Evolutionary conservation across 305 asterid genomes (phyloP).

Genomic region (Fraxinus ornus): DNA sequence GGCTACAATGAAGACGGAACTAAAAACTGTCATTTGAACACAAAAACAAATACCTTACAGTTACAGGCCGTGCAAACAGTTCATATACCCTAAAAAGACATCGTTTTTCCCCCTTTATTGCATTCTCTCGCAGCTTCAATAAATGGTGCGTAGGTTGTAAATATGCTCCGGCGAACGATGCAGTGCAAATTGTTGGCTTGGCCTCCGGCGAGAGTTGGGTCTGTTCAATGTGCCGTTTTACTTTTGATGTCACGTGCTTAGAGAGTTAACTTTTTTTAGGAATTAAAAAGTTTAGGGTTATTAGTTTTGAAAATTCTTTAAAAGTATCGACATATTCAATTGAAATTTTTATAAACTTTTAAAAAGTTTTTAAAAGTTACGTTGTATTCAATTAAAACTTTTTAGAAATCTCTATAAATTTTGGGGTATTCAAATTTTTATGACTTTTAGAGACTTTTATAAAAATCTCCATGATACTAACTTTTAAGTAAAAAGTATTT

Average conservation of each 20-base stretch:
- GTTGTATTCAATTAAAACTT: too few relatives aligned
- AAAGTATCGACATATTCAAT: too few relatives aligned
- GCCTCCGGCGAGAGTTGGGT: background rate
- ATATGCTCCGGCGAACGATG: background rate
- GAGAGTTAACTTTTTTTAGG: too few relatives aligned
- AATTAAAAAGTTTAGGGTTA: too few relatives aligned
- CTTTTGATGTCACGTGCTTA: background rate
- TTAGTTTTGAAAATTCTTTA: too few relatives aligned
- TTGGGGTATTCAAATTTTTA: too few relatives aligned
- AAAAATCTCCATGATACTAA: too few relatives aligned
- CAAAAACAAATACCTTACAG: background rate
- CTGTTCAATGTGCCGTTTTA: background rate
- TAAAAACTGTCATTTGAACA: background rate
- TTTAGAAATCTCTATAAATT: too few relatives aligned
- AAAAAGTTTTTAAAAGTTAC: too few relatives aligned
- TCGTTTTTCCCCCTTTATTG: background rate
- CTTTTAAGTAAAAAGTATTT: too few relatives aligned
- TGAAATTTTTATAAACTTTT: too few relatives aligned
- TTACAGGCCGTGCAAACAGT: background rate
- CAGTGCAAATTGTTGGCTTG: background rate
- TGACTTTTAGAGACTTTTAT: too few relatives aligned
- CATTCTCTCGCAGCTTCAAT: background rate
- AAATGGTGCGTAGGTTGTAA: background rate
- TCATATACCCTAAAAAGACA: background rate
- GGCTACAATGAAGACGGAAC: background rate